These are phyloP conservation scores for Fusarium sp. DNA, from an alignment of 2,329 filamentous ascomycete genomes.

Conservation along the genomic window DNA sequence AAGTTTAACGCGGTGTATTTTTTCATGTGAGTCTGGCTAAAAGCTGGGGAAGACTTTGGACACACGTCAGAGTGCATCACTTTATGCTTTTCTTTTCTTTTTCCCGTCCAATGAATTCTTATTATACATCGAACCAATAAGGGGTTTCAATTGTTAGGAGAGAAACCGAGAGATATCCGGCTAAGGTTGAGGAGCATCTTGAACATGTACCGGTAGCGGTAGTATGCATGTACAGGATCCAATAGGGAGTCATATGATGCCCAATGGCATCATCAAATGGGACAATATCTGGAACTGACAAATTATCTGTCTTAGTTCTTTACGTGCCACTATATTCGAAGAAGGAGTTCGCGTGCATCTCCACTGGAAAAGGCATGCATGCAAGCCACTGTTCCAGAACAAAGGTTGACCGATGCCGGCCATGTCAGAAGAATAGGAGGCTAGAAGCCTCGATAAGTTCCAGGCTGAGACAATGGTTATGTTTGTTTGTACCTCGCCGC, in stretches of 20 bases:
- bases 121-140: neutral
- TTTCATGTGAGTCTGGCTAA: constrained; percentile 25
- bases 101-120: constrained; percentile 1
- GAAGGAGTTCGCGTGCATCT: constrained; percentile 28
- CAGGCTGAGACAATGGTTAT: neutral
- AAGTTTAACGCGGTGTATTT: neutral
- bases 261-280: constrained; percentile 22
- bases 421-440: neutral
- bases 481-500: neutral
- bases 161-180: neutral
- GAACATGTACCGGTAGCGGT: neutral
- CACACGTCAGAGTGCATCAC: constrained; percentile 24
- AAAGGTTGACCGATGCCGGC: neutral
- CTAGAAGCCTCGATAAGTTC: neutral
- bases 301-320: neutral
- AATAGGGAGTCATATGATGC: neutral
- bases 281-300: neutral
- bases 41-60: neutral
- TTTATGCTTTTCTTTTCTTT: neutral
- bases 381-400: constrained; percentile 16
- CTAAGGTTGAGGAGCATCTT: neutral
- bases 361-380: neutral
- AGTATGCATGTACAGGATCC: neutral
- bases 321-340: neutral
- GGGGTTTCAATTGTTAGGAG: neutral